Evolutionary conservation across 345 rosid species (phyloP).

Genomic region (Gossypium raimondii): DNA sequence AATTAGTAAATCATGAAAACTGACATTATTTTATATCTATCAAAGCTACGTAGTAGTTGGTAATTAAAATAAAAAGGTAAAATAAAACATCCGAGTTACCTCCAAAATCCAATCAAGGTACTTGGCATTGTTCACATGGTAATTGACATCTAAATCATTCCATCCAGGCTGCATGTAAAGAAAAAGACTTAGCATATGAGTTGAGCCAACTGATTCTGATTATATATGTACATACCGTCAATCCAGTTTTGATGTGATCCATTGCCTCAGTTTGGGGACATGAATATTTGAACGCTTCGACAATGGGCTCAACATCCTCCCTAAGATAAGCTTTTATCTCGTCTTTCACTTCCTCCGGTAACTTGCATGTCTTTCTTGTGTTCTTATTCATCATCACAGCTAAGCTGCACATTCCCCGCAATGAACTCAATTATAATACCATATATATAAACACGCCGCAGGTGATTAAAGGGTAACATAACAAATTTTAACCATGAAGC

Average conservation of each 20-base stretch:
- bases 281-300: neutral
- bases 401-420: neutral
- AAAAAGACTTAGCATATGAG: neutral
- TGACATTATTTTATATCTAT: neutral
- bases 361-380: slow-evolving; percentile 8
- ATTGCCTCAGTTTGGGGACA: neutral
- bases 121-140: slow-evolving; percentile 9
- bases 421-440: neutral
- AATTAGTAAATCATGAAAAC: neutral
- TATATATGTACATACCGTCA: neutral
- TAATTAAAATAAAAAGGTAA: neutral
- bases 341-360: neutral
- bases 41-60: neutral
- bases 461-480: neutral
- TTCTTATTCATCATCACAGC: slow-evolving; percentile 5
- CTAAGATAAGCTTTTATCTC: neutral
- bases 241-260: neutral
- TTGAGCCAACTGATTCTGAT: no score
- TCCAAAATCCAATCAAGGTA: slow-evolving; percentile 15
- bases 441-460: neutral
- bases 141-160: slow-evolving; percentile 1
- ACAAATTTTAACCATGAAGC: neutral
- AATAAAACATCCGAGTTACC: neutral
- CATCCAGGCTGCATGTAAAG: slow-evolving; percentile 1
- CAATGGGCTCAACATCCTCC: neutral